A percentile compares a stretch with the other conserved stretches of the same genome.
Conservation (phyloP, 345 rosid species). For the Gynandropsis gynandra region DNA sequence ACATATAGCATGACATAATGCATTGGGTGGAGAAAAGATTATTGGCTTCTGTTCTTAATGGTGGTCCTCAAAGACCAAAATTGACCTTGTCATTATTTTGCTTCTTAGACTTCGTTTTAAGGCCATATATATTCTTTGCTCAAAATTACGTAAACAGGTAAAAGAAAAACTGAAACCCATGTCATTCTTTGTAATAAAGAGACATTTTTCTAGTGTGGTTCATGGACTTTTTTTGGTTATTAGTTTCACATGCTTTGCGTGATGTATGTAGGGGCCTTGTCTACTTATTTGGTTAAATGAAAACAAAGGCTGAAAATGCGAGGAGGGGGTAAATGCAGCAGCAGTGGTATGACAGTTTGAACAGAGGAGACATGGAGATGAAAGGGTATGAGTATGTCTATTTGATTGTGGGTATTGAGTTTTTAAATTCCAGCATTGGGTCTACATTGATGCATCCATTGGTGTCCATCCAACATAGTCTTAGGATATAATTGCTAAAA, state of each 20-base stretch:
- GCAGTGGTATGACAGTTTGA: conserved; percentile 37
- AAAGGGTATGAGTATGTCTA: conserved; percentile 18
- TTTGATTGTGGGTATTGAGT: conserved; percentile 16
- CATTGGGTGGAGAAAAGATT: conserved; percentile 15
- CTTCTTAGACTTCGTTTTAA: conserved; percentile 18
- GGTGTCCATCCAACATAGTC: conserved; percentile 25
- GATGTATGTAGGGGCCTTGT: conserved; percentile 39
- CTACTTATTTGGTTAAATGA: conserved; percentile 9
- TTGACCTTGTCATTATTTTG: conserved; percentile 17
- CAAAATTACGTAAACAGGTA: conserved; percentile 2
- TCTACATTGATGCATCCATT: conserved; percentile 20
- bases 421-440: conserved; percentile 28
- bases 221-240: conserved; percentile 9
- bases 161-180: neutral
- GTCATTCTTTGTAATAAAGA: conserved; percentile 20
- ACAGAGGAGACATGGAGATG: conserved; percentile 31
- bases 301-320: conserved; percentile 3
- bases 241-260: conserved; percentile 9
- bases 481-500: conserved; percentile 30
- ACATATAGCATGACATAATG: conserved; percentile 15
- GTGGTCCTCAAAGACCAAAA: conserved; percentile 26
- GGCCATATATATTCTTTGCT: conserved; percentile 14
- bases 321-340: conserved; percentile 19
- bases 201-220: conserved; percentile 14
- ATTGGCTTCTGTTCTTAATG: conserved; percentile 21